These are phyloP conservation scores for Cornus florida DNA, from an alignment of 148 eudicot genomes.

Conservation along the genomic window DNA sequence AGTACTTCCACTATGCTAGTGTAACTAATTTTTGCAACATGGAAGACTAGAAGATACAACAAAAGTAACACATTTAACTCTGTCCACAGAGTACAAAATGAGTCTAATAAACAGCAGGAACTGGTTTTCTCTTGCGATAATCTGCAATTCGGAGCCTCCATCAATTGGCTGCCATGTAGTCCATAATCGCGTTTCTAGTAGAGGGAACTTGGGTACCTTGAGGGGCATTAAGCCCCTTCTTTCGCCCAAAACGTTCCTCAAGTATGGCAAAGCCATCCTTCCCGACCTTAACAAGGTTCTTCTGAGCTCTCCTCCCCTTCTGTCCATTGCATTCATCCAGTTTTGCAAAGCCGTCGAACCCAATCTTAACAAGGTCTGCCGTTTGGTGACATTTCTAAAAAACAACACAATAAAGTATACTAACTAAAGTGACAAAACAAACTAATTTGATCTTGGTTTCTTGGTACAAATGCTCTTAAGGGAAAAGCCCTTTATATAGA, in stretches of 20 bases:
- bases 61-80: too few relatives aligned
- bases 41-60: too few relatives aligned
- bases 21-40: too few relatives aligned
- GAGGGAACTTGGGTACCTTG: not conserved
- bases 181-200: not conserved
- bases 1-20: too few relatives aligned
- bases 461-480: not conserved
- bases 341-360: not conserved
- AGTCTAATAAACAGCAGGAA: too few relatives aligned
- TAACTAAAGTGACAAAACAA: too few relatives aligned
- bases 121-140: not conserved
- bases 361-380: not conserved
- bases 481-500: not conserved
- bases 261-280: not conserved
- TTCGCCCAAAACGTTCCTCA: not conserved
- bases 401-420: too few relatives aligned
- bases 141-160: not conserved
- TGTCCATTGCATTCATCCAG: not conserved
- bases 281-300: not conserved
- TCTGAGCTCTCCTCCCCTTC: not conserved
- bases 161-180: not conserved
- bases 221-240: not conserved
- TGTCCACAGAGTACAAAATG: too few relatives aligned
- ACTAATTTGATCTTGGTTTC: too few relatives aligned
- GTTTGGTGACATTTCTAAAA: too few relatives aligned